Evolutionary conservation across 75 land plant genomes (phyloP), one percentile per base, ranked within the genome.

Genomic region (Cryptomeria japonica): DNA sequence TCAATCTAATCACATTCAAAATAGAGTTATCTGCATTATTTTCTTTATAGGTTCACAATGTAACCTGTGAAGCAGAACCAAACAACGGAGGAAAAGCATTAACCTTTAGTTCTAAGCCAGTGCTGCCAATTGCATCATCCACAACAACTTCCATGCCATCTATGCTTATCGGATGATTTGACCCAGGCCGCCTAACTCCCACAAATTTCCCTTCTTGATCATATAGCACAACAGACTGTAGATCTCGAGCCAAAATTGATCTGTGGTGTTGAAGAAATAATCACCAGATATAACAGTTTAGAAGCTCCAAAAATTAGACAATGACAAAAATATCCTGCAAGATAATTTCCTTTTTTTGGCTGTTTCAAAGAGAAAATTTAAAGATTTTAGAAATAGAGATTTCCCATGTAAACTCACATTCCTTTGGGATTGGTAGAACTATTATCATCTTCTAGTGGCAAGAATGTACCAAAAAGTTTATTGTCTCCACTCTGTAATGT

Each of bases 211-310:
- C 99, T 85, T 92, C 92, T 86, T 95, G 91, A 88, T 98, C 99
- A 91, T 98, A 98, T 32, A 98, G 47, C 86, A 97, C 95, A 70
- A 97, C 95, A 7, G 97, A 96, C 68, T 98, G 98, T 51, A 98
- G 88, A 91, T 98, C 99, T 55, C 99, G 96, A 56, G 99, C 99
- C 78, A 98, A 93, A 92, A 98, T 96, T 44, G 99, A 98, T 87
- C 97, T 97, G 89, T 86, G 85, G 11, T 78, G 28, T 15, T 84
- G 39, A 84, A 28, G 49, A 32, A 56, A 51, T 58, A 76, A 34
- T 42, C 6, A 44, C n/a, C 83, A 84, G 13, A 53, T 80, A 42
- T 22, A 58, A 34, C 38, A 34, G 42, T 19, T 38, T 70, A 13
- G 47, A 84, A 46, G 32, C 19, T 83, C 28, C 42, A 80, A 80